Conservation (phyloP, 768 basidiomycete species). For the Mycena pura region DNA sequence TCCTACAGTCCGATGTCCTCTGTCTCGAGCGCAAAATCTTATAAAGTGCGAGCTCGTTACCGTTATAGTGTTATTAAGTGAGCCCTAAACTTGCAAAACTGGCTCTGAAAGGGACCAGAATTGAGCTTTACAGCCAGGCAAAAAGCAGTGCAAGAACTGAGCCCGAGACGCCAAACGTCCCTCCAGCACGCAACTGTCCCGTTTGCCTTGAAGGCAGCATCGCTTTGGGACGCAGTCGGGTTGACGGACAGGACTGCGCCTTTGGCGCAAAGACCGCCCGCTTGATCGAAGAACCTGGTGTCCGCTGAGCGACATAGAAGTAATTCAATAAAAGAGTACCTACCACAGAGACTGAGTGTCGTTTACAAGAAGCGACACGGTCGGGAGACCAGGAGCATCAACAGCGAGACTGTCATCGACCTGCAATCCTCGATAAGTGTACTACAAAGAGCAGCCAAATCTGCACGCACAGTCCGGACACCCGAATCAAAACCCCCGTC, state of each 20-base stretch:
- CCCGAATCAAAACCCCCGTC: no score
- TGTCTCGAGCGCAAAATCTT: no score
- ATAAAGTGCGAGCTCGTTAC: no score
- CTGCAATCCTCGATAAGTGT: slow-evolving; percentile 22
- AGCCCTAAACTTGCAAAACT: no score
- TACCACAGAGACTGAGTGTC: slow-evolving; percentile 45
- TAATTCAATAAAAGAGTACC: no score
- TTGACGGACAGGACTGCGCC: slow-evolving; percentile 49
- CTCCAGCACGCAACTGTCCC: slow-evolving; percentile 34
- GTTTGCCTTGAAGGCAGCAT: slow-evolving; percentile 44
- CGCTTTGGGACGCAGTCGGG: slow-evolving; percentile 40
- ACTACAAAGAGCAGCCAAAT: no score
- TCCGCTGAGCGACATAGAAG: not conserved
- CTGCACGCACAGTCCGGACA: no score
- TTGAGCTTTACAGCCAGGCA: no score
- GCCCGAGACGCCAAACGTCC: slow-evolving; percentile 8
- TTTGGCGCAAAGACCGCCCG: slow-evolving; percentile 44
- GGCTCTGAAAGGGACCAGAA: no score
- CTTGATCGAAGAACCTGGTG: slow-evolving; percentile 49
- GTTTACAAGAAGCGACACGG: slow-evolving; percentile 39
- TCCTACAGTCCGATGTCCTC: no score
- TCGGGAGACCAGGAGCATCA: slow-evolving; percentile 44
- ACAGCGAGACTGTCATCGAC: slow-evolving; percentile 38
- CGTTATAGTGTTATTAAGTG: no score
- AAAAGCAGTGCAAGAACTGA: no score